Conservation (phyloP, 1,284 basidiomycete genomes). For the Polyporus tsugae region DNA sequence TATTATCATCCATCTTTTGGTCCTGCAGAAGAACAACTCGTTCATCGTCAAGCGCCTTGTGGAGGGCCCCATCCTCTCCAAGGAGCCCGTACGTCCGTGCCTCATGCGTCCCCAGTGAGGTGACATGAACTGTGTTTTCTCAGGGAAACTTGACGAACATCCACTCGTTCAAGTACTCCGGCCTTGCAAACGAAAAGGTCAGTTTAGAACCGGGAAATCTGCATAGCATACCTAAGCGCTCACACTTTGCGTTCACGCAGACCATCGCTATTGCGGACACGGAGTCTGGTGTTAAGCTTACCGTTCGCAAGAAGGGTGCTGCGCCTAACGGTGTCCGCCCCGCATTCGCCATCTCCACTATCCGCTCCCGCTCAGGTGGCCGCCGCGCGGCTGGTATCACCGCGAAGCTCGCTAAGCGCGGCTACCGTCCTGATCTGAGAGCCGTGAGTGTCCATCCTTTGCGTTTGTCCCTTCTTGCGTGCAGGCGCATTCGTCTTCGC, state of each 20-base stretch:
- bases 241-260: conserved; percentile 46
- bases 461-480: conserved; percentile 21
- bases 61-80: conserved; percentile 83
- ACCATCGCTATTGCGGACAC: conserved; percentile 73
- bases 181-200: conserved; percentile 86
- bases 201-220: background rate
- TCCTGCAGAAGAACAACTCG: conserved; percentile 77
- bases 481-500: conserved; percentile 22
- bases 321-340: conserved; percentile 61
- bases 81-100: conserved; percentile 75
- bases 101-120: background rate
- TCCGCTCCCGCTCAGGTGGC: conserved; percentile 77
- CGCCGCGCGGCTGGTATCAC: conserved; percentile 81
- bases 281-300: conserved; percentile 69
- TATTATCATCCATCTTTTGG: conserved; percentile 19
- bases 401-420: conserved; percentile 71
- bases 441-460: conserved; percentile 61
- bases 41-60: conserved; percentile 81
- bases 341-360: conserved; percentile 57
- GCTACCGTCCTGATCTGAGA: conserved; percentile 87
- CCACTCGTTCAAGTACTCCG: conserved; percentile 91
- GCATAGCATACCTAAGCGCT: conserved; percentile 4
- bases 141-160: conserved; percentile 89
- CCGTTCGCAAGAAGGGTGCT: conserved; percentile 74
- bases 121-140: background rate